Evolutionary conservation across 768 basidiomycete species (phyloP).

Genomic region (Suillus americanus): DNA sequence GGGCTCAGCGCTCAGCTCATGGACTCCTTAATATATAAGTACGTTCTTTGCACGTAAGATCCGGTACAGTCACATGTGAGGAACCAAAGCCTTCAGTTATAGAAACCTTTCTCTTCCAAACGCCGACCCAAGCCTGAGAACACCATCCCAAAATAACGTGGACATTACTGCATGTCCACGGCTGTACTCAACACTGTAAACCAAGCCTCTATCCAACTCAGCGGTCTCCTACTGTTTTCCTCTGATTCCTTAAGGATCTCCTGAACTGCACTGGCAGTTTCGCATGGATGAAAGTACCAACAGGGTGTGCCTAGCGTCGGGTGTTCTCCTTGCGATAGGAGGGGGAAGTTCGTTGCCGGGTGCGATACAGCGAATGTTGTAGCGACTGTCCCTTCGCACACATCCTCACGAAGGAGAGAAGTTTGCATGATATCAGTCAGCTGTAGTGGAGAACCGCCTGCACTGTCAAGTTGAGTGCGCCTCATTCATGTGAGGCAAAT

Average conservation of each 20-base stretch:
- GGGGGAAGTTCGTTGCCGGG: conserved; percentile 58
- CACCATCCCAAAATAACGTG: conserved; percentile 6
- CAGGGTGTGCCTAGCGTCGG: conserved; percentile 70
- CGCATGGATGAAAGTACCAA: conserved; percentile 91
- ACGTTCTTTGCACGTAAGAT: conserved; percentile 1
- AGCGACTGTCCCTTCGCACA: conserved; percentile 41
- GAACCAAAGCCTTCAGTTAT: not conserved
- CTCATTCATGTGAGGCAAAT: not conserved
- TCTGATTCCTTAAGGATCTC: conserved; percentile 63
- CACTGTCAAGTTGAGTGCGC: conserved; percentile 14
- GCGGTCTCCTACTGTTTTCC: conserved; percentile 14
- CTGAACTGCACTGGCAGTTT: conserved; percentile 60
- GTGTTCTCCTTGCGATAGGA: conserved; percentile 87
- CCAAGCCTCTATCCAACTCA: conserved; percentile 70
- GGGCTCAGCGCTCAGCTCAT: too few relatives aligned
- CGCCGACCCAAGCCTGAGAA: not conserved
- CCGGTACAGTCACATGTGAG: conserved; percentile 7
- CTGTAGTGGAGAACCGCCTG: conserved; percentile 66
- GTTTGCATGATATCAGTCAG: conserved; percentile 57
- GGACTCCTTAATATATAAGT: not conserved
- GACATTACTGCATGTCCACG: conserved; percentile 47
- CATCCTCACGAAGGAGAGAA: conserved; percentile 55
- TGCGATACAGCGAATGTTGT: conserved; percentile 57
- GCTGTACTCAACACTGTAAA: conserved; percentile 70
- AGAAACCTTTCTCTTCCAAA: not conserved